Evolutionary conservation across 306 rosid species (phyloP), one percentile per base, ranked within the genome.

Genomic region (Vigna nakashimae): DNA sequence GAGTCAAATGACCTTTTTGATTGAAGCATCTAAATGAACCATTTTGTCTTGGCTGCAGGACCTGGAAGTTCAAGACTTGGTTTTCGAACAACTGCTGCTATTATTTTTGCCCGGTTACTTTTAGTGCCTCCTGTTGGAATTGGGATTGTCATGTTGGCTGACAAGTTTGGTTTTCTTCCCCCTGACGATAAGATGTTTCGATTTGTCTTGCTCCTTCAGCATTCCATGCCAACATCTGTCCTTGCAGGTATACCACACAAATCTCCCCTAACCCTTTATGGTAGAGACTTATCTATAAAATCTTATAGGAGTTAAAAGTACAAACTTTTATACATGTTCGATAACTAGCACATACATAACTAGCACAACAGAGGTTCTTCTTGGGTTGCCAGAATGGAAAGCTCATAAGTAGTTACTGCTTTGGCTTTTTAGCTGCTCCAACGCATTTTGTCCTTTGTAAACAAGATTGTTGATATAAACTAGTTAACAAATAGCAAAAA

Each of bases 61-160:
- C 99, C 99, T 42, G 99, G 99, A 82, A 93, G 93, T 83, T 93
- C 99, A 46, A 96, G 90, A 80, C 97, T 96, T 59, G 99, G 99
- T 67, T 58, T 83, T 10, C 83, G 94, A 32, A 96, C 99, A 58
- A 96, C 99, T 13, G 92, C 85, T 62, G 97, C 99, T 74, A 91
- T 96, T 77, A 74, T 96, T 68, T 84, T 93, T 53, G 96, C 74
- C 0, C 88, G 99, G 63, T 82, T 96, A 79, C n/a, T 84, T 76
- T 83, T 96, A 83, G 99, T 96, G 59, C 99, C 99, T 76, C 94
- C 98, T 3, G 86, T 53, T 22, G 99, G 99, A 76, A 79, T 96
- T 30, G 98, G 97, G 67, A 91, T 93, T 74, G 99, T 96, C 53
- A 91, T 3, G 79, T 80, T 90, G 83, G 99, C 98, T n/a, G 99